Conservation (phyloP, 176 grass and related monocot genomes). For the Oryza punctata region DNA sequence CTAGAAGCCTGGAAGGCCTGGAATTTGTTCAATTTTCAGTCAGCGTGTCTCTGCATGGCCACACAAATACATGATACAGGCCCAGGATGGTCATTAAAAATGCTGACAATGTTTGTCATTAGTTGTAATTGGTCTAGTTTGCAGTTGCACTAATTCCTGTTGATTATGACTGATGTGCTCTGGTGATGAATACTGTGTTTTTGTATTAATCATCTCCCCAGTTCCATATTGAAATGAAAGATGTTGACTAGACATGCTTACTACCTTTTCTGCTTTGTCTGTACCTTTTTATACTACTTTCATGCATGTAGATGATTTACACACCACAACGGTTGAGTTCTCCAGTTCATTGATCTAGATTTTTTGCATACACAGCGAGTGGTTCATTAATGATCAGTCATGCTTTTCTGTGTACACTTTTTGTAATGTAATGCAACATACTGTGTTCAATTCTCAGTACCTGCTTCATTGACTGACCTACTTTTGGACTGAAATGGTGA, state of each 20-base stretch:
- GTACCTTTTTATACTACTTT: not conserved
- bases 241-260: not conserved
- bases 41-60: not conserved
- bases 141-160: not conserved
- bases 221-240: not conserved
- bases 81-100: constrained; percentile 5
- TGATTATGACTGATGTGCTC: constrained; percentile 7
- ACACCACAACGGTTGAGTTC: not conserved
- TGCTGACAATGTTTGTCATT: not conserved
- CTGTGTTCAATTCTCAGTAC: not conserved
- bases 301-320: constrained; percentile 9
- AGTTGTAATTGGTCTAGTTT: constrained; percentile 4
- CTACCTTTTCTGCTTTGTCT: constrained; percentile 7
- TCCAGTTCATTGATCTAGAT: constrained; percentile 2
- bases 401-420: not conserved
- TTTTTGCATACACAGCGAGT: not conserved
- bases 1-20: not conserved
- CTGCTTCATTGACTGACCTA: constrained; percentile 18
- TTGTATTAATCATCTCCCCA: not conserved
- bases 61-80: not conserved
- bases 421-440: not conserved
- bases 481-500: not conserved
- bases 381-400: not conserved
- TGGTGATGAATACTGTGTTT: not conserved
- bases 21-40: not conserved